phyloP scores from a whole-genome alignment of 2,329 filamentous ascomycete species.

The Hypoxylon sp. region DNA sequence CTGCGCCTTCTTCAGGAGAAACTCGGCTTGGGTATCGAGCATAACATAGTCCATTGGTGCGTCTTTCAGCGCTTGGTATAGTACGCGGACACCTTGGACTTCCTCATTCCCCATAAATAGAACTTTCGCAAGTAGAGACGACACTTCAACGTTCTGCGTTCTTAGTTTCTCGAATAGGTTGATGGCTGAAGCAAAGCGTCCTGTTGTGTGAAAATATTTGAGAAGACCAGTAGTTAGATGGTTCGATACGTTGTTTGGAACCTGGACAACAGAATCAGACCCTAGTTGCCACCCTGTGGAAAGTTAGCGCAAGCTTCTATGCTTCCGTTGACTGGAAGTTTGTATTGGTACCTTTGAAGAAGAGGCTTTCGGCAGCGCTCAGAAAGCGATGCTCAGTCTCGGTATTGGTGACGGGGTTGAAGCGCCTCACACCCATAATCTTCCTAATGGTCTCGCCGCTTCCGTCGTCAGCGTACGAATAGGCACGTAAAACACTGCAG shows the following conservation, averaged over 20 bases:
- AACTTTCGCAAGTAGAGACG: conserved; percentile 90
- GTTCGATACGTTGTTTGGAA: conserved; percentile 96
- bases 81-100: conserved; percentile 89
- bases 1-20: conserved; percentile 85
- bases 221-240: conserved; percentile 94
- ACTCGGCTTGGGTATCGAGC: conserved; percentile 93
- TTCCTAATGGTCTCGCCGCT: conserved; percentile 95
- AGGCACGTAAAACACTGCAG: conserved; percentile 92
- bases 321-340: background rate
- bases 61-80: conserved; percentile 90
- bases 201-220: conserved; percentile 95
- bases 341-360: conserved; percentile 86
- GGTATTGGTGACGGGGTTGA: conserved; percentile 98
- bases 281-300: conserved; percentile 89
- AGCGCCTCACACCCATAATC: conserved; percentile 95
- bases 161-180: conserved; percentile 98
- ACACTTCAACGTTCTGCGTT: conserved; percentile 90
- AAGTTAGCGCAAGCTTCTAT: conserved; percentile 15
- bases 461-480: conserved; percentile 96
- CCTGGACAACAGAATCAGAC: conserved; percentile 96
- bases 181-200: conserved; percentile 93
- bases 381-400: conserved; percentile 97
- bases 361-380: conserved; percentile 92
- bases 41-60: conserved; percentile 98
- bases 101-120: conserved; percentile 96